Evolutionary conservation across 768 basidiomycete genomes (phyloP).

Genomic region (Trichaptum fuscoviolaceum): DNA sequence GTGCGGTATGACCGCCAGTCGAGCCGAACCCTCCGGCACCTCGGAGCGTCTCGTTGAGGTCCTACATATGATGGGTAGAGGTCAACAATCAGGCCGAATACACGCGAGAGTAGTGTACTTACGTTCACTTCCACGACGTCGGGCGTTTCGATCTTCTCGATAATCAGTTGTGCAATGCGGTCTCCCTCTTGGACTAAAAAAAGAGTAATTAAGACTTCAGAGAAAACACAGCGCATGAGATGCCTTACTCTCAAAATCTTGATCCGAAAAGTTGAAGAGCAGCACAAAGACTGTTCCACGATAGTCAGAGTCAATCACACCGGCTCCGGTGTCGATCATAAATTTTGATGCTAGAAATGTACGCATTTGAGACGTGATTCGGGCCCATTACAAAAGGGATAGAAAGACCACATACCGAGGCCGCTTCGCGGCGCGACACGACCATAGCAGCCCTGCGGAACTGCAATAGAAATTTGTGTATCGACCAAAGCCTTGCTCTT

Average conservation of each 20-base stretch:
- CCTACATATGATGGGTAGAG: constrained; percentile 36
- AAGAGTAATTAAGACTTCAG: constrained; percentile 1
- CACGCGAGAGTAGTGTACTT: constrained; percentile 22
- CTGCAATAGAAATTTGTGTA: constrained; percentile 89
- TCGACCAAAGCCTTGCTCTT: constrained; percentile 88
- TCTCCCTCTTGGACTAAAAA: constrained; percentile 83
- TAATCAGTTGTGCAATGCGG: constrained; percentile 91
- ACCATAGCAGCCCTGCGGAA: constrained; percentile 91
- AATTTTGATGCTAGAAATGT: constrained; percentile 77
- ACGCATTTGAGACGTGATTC: constrained; percentile 2
- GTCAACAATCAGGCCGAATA: constrained; percentile 6
- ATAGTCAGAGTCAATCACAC: constrained; percentile 96
- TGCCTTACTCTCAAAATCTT: constrained; percentile 74
- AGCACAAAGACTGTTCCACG: constrained; percentile 87
- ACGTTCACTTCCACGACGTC: constrained; percentile 84
- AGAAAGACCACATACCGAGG: constrained; percentile 65
- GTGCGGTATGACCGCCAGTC: constrained; percentile 75
- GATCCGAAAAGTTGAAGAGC: constrained; percentile 87
- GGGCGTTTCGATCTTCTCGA: constrained; percentile 87
- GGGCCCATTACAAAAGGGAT: background rate
- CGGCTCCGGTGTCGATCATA: constrained; percentile 97
- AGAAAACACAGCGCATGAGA: constrained; percentile 3
- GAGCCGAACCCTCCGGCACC: constrained; percentile 91
- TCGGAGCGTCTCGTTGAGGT: constrained; percentile 79
- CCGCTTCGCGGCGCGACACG: constrained; percentile 95